These are phyloP conservation scores for Actinomortierella wolfii DNA, from an alignment of 371 early-diverging fungal species.

Conservation along the genomic window DNA sequence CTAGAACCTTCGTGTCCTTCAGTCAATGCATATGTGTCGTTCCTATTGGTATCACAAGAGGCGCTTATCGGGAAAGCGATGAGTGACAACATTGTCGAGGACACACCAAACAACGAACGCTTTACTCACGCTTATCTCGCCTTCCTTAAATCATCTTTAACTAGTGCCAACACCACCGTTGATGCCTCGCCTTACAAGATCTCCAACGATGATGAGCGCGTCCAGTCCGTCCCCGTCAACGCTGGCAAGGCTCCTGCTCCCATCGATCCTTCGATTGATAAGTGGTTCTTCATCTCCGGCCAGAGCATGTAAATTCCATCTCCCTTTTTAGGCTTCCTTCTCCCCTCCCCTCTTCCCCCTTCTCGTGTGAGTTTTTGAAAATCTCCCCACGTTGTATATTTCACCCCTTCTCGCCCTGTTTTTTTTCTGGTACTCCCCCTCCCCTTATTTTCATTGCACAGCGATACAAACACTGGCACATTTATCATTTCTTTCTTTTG, in stretches of 20 bases:
- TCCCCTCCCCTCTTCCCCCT: too few relatives aligned
- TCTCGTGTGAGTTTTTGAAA: neutral
- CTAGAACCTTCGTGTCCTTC: too few relatives aligned
- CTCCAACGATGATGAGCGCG: slow-evolving; percentile 57
- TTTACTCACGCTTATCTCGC: too few relatives aligned
- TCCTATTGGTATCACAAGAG: slow-evolving; percentile 19
- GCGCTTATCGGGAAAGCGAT: too few relatives aligned
- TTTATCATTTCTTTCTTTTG: too few relatives aligned
- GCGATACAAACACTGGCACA: too few relatives aligned
- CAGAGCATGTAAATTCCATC: slow-evolving; percentile 60
- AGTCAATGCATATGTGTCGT: too few relatives aligned
- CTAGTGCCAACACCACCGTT: slow-evolving; percentile 74
- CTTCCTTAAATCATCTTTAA: too few relatives aligned
- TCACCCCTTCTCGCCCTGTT: neutral
- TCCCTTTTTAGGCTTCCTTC: neutral
- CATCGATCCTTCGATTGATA: slow-evolving; percentile 85
- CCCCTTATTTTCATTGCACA: too few relatives aligned
- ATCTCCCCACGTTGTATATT: neutral
- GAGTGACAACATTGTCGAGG: too few relatives aligned
- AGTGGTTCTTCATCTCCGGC: slow-evolving; percentile 96
- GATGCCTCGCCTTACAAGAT: slow-evolving; percentile 76
- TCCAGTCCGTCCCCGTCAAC: slow-evolving; percentile 70
- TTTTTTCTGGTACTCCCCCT: neutral
- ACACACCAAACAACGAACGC: too few relatives aligned
- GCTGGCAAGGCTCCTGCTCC: slow-evolving; percentile 57